Percentiles rank a stretch among this genome's conserved stretches.
These are phyloP conservation scores for Eucalyptus curtisii DNA, from an alignment of 345 rosid genomes.

Conservation along the genomic window DNA sequence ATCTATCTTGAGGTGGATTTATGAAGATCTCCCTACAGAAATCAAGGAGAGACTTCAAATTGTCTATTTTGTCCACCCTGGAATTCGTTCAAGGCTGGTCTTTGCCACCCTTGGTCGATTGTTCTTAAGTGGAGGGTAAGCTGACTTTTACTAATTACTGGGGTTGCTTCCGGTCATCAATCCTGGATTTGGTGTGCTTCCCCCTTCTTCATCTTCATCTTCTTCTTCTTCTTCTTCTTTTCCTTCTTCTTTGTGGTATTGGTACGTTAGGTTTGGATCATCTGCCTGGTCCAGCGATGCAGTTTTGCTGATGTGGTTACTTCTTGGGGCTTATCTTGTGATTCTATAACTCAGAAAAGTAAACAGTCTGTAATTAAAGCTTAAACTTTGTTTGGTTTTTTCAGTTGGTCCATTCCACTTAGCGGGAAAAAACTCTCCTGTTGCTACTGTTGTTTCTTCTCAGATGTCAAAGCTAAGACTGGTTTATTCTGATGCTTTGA, in stretches of 20 bases:
- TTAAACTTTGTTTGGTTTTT: not conserved
- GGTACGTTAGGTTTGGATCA: not conserved
- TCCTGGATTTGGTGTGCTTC: not conserved
- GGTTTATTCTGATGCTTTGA: not conserved
- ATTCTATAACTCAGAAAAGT: not conserved
- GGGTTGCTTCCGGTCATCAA: not conserved
- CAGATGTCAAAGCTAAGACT: not conserved
- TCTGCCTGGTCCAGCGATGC: not conserved
- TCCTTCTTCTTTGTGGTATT: not conserved
- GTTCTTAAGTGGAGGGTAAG: conserved; percentile 85
- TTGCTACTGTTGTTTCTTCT: not conserved
- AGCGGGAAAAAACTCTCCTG: not conserved
- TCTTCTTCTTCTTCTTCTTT: not conserved
- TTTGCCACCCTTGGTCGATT: conserved; percentile 92
- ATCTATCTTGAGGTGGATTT: conserved; percentile 87
- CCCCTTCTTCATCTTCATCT: not conserved
- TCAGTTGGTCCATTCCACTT: not conserved
- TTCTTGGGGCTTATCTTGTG: not conserved
- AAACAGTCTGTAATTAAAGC: not conserved
- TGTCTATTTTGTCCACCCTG: conserved; percentile 81
- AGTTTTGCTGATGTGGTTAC: not conserved
- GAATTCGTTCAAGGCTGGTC: conserved; percentile 72
- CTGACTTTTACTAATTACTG: not conserved
- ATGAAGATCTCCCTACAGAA: conserved; percentile 69
- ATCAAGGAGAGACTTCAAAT: conserved; percentile 71